These are phyloP conservation scores for Mucor ambiguus DNA, from an alignment of 371 early-diverging fungal species.

Conservation along the genomic window DNA sequence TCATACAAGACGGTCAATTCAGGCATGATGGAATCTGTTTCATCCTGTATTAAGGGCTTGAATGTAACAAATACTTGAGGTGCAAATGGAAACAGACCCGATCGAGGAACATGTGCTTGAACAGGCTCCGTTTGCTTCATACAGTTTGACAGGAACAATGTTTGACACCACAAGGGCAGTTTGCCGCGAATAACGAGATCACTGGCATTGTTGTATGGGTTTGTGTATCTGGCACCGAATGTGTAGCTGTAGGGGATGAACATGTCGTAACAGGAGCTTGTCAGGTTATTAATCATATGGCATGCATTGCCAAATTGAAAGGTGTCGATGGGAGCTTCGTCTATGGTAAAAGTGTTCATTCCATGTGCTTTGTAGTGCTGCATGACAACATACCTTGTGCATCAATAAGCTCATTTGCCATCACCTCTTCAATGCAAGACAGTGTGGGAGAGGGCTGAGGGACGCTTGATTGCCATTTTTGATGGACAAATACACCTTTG, in stretches of 20 bases:
- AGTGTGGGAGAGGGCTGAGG: slow-evolving; percentile 30
- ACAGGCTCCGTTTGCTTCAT: slow-evolving; percentile 30
- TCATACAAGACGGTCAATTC: slow-evolving; percentile 42
- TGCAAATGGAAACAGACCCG: slow-evolving; percentile 42
- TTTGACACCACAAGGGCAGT: slow-evolving; percentile 48
- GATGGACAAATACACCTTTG: slow-evolving; percentile 47
- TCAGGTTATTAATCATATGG: not conserved
- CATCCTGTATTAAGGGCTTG: slow-evolving; percentile 13
- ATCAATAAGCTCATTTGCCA: slow-evolving; percentile 3
- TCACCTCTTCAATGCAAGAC: slow-evolving; percentile 23
- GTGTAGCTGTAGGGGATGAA: slow-evolving; percentile 53
- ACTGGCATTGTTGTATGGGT: slow-evolving; percentile 33
- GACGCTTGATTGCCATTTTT: slow-evolving; percentile 33
- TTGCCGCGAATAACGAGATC: slow-evolving; percentile 48
- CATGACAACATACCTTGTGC: slow-evolving; percentile 8
- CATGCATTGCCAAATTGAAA: slow-evolving; percentile 16
- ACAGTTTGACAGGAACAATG: slow-evolving; percentile 38
- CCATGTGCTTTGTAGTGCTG: not conserved
- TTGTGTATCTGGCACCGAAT: slow-evolving; percentile 48
- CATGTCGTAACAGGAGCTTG: slow-evolving; percentile 15
- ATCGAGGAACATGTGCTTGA: slow-evolving; percentile 28
- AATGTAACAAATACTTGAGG: slow-evolving; percentile 44
- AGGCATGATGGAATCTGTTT: slow-evolving; percentile 18
- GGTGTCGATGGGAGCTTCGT: slow-evolving; percentile 32
- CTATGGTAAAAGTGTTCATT: not conserved